phyloP scores from a whole-genome alignment of 352 stramenopile species.

The Phytophthora europaea region DNA sequence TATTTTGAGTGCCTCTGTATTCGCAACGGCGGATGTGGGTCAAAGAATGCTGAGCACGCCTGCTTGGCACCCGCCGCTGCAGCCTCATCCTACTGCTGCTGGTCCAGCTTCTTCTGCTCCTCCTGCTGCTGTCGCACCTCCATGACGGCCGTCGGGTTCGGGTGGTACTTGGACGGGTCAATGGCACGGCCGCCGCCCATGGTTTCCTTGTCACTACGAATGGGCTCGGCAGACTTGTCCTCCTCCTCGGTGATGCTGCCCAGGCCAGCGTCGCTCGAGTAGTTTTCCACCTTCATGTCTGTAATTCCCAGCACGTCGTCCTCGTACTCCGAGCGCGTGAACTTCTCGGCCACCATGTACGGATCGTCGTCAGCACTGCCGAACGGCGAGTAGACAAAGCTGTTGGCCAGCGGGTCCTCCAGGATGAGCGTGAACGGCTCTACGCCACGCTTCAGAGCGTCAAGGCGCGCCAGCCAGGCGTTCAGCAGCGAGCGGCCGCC shows the following conservation, averaged over 20 bases:
- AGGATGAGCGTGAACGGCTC: conserved; percentile 92
- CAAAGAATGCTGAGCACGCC: conserved; percentile 20
- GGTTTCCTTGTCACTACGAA: conserved; percentile 72
- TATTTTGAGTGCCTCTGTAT: conserved; percentile 38
- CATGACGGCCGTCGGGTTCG: conserved; percentile 72
- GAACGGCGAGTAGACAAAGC: conserved; percentile 87
- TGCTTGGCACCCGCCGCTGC: conserved; percentile 30
- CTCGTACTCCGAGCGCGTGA: conserved; percentile 90
- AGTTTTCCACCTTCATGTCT: conserved; percentile 94
- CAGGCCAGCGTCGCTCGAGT: conserved; percentile 45
- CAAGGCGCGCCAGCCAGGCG: conserved; percentile 60
- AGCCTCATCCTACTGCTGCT: conserved; percentile 46
- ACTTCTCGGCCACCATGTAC: conserved; percentile 85
- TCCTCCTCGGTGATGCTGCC: conserved; percentile 52
- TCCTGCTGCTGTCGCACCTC: conserved; percentile 58
- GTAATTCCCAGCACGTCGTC: conserved; percentile 94
- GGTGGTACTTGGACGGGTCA: conserved; percentile 67
- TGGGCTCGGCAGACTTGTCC: conserved; percentile 39
- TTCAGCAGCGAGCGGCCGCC: conserved; percentile 68
- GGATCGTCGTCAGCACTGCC: conserved; percentile 64
- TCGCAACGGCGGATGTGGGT: conserved; percentile 35
- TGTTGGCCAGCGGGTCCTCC: conserved; percentile 93
- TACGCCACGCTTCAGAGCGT: conserved; percentile 65
- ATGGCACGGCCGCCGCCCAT: conserved; percentile 67
- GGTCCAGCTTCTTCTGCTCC: conserved; percentile 36